Base-by-base conservation (phyloP, 2,329 filamentous ascomycete genomes). In the Monosporascus cannonballus region DNA sequence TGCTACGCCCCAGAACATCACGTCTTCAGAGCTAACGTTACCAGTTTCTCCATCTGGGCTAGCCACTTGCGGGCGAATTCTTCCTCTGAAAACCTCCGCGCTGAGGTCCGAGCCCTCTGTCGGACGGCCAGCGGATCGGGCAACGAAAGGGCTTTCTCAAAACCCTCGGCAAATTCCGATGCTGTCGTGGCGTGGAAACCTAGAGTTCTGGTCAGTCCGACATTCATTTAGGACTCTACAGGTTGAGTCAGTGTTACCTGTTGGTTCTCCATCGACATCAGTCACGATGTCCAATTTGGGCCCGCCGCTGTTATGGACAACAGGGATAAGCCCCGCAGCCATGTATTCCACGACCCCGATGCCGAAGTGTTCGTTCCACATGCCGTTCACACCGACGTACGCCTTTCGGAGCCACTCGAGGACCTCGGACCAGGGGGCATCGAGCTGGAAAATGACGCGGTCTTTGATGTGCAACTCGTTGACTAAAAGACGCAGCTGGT, bases 291-390 rank as follows among this genome's bases (percentile, higher is more conserved):
- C 94, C 56, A 90, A 72, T 71, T 94, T 96, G 2, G 94, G 94
- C 0, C 94, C 94, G 8, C 93, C 94, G 49, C 89, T 94, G 69
- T 96, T 79, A 64, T 99, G 94, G 8, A 97, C 94, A 0, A 99
- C 92, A 5, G 87, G 85, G 53, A 99, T 91, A 53, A 99, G 76
- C 1, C 94, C 94, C 0, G 94, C 94, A 4, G 94, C 94, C 68
- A 97, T 92, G 67, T 97, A 99, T 75, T 99, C 94, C 41, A 99
- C 94, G 17, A 97, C 92, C 1, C 94, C 94, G 54, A 99, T 99
- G 22, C 94, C 94, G 68, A 99, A 99, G 70, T 99, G 94, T 73
- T 99, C 94, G 68, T 96, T 97, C 93, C 94, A 99, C 94, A 99
- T 99, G 64, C 89, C 90, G 63, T 99, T 99, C 30, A 96, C 91